phyloP scores from a whole-genome alignment of 208 protist species.

The Leptomonas seymouri region DNA sequence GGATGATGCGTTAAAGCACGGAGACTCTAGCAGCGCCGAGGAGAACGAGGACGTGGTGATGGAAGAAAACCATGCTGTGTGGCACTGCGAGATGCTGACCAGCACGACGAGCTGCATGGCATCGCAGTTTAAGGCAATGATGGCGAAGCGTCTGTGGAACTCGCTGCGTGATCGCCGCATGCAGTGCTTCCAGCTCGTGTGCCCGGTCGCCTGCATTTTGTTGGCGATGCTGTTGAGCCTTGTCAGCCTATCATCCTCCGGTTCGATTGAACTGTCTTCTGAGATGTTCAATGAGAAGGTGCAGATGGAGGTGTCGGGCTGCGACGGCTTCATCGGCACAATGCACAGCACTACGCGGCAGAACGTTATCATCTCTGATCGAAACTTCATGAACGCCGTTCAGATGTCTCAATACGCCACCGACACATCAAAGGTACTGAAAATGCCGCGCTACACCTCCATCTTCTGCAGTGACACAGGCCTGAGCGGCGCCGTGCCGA shows the following conservation, averaged over 20 bases:
- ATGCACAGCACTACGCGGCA: conserved; percentile 21
- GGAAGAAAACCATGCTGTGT: conserved; percentile 29
- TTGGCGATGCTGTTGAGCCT: conserved; percentile 70
- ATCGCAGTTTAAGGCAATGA: conserved; percentile 58
- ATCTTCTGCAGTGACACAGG: conserved; percentile 29
- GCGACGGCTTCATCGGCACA: conserved; percentile 23
- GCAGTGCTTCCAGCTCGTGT: conserved; percentile 76
- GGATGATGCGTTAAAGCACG: conserved; percentile 29
- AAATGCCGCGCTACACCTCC: conserved; percentile 44
- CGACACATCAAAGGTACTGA: conserved; percentile 41
- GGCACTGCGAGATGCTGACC: conserved; percentile 29
- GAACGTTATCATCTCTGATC: conserved; percentile 23
- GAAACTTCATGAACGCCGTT: conserved; percentile 19
- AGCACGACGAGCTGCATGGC: neutral
- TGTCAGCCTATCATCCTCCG: conserved; percentile 31
- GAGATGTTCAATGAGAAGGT: conserved; percentile 48
- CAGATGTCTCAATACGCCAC: conserved; percentile 39
- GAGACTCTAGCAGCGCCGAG: conserved; percentile 5
- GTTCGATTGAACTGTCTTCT: conserved; percentile 33
- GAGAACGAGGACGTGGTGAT: conserved; percentile 29
- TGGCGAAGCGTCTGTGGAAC: conserved; percentile 64
- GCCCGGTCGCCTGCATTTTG: conserved; percentile 65
- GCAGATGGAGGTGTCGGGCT: conserved; percentile 41
- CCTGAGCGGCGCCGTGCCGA: conserved; percentile 44
- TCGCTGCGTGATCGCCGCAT: conserved; percentile 63